These are phyloP conservation scores for Fusarium sororula DNA, from an alignment of 2,329 filamentous ascomycete genomes.

Conservation along the genomic window DNA sequence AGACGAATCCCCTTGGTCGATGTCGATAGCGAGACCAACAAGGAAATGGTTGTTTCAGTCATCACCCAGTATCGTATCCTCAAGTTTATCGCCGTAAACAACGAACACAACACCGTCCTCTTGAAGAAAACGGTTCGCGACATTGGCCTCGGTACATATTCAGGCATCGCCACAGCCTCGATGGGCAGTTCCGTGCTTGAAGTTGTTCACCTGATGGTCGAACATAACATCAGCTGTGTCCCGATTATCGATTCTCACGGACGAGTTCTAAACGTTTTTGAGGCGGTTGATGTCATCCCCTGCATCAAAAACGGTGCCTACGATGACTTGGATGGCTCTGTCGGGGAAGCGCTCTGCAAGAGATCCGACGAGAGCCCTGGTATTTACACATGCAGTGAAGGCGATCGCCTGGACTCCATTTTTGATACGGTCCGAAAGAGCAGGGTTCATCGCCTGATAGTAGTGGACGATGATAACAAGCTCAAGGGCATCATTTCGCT, in stretches of 20 bases:
- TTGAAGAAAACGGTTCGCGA: constrained; percentile 88
- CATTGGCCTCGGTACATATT: constrained; percentile 85
- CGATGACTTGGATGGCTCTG: constrained; percentile 85
- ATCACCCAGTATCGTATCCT: constrained; percentile 98
- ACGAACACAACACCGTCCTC: constrained; percentile 83
- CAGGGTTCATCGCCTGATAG: constrained; percentile 89
- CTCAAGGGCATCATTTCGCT: constrained; percentile 91
- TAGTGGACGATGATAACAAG: constrained; percentile 88
- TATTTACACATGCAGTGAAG: constrained; percentile 93
- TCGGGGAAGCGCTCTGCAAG: constrained; percentile 89
- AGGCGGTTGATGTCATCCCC: constrained; percentile 95
- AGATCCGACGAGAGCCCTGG: constrained; percentile 91
- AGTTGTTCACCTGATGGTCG: constrained; percentile 92
- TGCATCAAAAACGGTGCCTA: constrained; percentile 94
- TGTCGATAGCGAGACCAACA: constrained; percentile 90
- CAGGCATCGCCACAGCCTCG: constrained; percentile 78
- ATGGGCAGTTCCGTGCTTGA: constrained; percentile 95
- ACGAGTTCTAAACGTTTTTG: constrained; percentile 92
- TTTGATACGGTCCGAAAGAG: constrained; percentile 97
- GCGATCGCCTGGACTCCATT: constrained; percentile 92
- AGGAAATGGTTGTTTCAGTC: constrained; percentile 93
- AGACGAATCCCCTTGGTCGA: constrained; percentile 94
- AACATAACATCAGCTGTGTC: constrained; percentile 92
- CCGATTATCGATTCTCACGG: constrained; percentile 85
- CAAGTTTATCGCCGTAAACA: constrained; percentile 98